Evolutionary conservation across 345 rosid species (phyloP).

Genomic region (Lepidium aucheri): DNA sequence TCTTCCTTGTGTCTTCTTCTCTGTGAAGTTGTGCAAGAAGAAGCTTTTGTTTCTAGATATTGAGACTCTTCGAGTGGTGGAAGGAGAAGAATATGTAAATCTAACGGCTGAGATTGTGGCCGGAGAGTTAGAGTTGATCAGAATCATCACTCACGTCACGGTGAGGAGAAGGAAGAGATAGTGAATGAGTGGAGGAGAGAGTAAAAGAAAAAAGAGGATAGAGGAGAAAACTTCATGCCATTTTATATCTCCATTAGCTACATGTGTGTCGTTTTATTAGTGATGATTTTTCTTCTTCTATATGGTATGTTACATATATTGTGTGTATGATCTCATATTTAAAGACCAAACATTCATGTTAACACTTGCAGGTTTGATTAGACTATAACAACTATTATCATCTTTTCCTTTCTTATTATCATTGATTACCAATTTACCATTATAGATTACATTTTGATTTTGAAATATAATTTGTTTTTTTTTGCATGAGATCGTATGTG

Average conservation of each 20-base stretch:
- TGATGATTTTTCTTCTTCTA: no score
- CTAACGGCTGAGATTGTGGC: slow-evolving; percentile 13
- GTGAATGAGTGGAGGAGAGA: slow-evolving; percentile 5
- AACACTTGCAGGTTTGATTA: no score
- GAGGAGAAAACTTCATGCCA: background rate
- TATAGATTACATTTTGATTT: no score
- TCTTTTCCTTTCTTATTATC: no score
- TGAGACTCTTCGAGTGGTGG: background rate
- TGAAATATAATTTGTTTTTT: no score
- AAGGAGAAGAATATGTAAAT: slow-evolving; percentile 3
- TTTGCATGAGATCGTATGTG: no score
- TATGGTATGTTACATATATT: no score
- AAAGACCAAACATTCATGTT: no score
- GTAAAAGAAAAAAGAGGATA: background rate
- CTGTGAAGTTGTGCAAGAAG: slow-evolving; percentile 3
- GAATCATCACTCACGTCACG: slow-evolving; percentile 11
- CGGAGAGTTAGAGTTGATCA: slow-evolving; percentile 7
- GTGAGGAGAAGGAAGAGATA: background rate
- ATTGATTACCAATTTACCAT: no score
- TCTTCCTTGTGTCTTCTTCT: slow-evolving; percentile 9
- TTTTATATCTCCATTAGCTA: background rate
- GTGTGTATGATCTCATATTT: no score
- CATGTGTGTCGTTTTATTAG: slow-evolving; percentile 13
- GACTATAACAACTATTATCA: no score
- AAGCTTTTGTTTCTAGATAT: slow-evolving; percentile 11